Conservation (phyloP, 1,284 basidiomycete species). For the Chondrostereum purpureum region DNA sequence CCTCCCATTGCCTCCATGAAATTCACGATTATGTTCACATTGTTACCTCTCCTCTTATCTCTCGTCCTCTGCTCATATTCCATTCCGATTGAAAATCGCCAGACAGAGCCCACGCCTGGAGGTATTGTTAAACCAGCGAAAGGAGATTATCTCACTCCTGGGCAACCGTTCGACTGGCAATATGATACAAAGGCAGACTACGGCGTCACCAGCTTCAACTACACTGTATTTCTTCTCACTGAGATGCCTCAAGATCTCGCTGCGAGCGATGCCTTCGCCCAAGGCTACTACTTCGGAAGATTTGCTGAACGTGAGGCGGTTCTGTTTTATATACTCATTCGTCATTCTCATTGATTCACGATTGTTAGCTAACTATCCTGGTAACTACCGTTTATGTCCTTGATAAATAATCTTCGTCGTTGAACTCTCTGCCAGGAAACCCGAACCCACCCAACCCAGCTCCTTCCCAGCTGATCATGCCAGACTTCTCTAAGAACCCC, state of each 20-base stretch:
- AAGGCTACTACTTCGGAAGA: constrained; percentile 32
- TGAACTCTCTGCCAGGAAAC: constrained; percentile 20
- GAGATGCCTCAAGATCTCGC: constrained; percentile 17
- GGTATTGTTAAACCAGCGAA: constrained; percentile 16
- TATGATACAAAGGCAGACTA: constrained; percentile 34
- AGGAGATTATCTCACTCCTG: constrained; percentile 23
- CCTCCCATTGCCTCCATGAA: background rate
- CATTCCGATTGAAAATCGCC: too few species aligned
- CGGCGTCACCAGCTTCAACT: constrained; percentile 33
- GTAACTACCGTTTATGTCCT: too few species aligned
- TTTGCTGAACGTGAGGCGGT: constrained; percentile 28
- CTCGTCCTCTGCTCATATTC: constrained; percentile 4
- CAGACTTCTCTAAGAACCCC: constrained; percentile 36
- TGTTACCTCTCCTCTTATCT: constrained; percentile 15
- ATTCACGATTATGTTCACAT: background rate
- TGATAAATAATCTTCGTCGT: too few species aligned
- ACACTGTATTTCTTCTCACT: constrained; percentile 30
- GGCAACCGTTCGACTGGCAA: constrained; percentile 23
- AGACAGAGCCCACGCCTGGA: constrained; percentile 9
- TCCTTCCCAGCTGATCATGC: constrained; percentile 38
- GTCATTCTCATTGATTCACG: too few species aligned
- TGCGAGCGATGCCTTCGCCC: constrained; percentile 23
- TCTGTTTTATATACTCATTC: too few species aligned
- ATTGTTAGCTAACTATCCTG: constrained; percentile 29
- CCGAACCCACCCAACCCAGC: constrained; percentile 35